Evolutionary conservation across 345 rosid genomes (phyloP), one percentile per base, ranked within the genome.

Genomic region (Raphanus raphanistrum): DNA sequence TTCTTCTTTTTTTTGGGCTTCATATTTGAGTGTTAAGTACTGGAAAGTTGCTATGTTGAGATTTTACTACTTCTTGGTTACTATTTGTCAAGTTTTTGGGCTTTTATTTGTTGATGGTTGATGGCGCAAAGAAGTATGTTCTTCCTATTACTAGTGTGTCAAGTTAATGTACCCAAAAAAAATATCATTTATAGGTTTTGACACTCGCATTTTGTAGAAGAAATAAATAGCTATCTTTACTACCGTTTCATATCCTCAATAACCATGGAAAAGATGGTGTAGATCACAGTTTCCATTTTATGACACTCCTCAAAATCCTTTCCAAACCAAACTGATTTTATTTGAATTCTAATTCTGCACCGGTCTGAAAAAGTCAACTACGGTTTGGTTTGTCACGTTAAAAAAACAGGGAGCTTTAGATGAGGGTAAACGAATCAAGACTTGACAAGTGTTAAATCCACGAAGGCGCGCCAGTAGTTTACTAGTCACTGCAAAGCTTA

Each of bases 391-490:
- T 17, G 10, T 32, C 0, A 50, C 50, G 11, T 13, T 41, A 41
- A 12, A 72, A 58, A 71, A 59, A 27, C 73, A 63, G 81, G 17
- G 68, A 26, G 57, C 8, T 48, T 33, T 26, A 55, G 63, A 58
- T 6, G 45, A 45, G 2, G 15, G 31, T 3, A 2, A 6, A 8
- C 82, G 78, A 79, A 79, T 79, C 4, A 67, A 4, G 0, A 11
- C 0, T 0, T 52, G 78, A 67, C 82, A 79, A 50, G 52, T 74
- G 78, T 73, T 2, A 31, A 73, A 73, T 68, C 82, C 78, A 79
- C 82, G 82, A 68, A 79, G 71, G 79, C 71, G 54, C 35, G 66
- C 68, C 66, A 13, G 66, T 78, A 29, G 66, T 55, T 45, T 12
- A 45, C 15, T 45, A 43, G 52, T 12, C 12, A 45, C 52, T 15